Percentiles rank a stretch among this genome's conserved stretches.
These are phyloP conservation scores for Monosporozyma servazzii DNA, from an alignment of 805 yeast species.

Conservation along the genomic window DNA sequence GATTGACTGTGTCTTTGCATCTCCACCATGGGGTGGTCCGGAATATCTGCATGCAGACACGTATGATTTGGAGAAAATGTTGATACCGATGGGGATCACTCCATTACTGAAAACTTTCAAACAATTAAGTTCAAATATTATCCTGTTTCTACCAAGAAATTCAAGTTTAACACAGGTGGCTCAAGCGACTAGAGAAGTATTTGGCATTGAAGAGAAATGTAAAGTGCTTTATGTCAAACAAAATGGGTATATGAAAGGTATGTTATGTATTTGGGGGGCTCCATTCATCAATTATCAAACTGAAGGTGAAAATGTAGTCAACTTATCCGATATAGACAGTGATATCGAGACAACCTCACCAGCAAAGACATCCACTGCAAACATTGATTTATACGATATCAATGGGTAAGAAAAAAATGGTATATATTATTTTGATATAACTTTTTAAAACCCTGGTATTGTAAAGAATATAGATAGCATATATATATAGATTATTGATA, in stretches of 20 bases:
- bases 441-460: not conserved
- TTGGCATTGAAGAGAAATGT: conserved; percentile 38
- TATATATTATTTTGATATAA: not conserved
- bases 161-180: conserved; percentile 45
- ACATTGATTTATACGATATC: conserved; percentile 4
- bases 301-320: conserved; percentile 2
- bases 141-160: conserved; percentile 56
- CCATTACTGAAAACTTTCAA: conserved; percentile 37
- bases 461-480: not conserved
- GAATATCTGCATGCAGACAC: conserved; percentile 35
- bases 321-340: not conserved
- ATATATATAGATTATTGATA: not conserved
- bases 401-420: conserved; percentile 3
- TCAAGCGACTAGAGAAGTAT: conserved; percentile 36
- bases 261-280: conserved; percentile 54
- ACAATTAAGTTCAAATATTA: conserved; percentile 39
- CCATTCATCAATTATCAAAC: conserved; percentile 27
- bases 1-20: conserved; percentile 45
- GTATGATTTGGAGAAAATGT: conserved; percentile 38
- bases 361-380: not conserved
- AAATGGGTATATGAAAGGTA: conserved; percentile 42
- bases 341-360: not conserved
- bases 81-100: conserved; percentile 42
- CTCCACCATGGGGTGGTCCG: conserved; percentile 90
- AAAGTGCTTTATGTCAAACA: conserved; percentile 37